A percentile compares a stretch with the other conserved stretches of the same genome.
Evolutionary conservation across 2,329 filamentous ascomycete species (phyloP).

Genomic region (Sphaceloma murrayae): DNA sequence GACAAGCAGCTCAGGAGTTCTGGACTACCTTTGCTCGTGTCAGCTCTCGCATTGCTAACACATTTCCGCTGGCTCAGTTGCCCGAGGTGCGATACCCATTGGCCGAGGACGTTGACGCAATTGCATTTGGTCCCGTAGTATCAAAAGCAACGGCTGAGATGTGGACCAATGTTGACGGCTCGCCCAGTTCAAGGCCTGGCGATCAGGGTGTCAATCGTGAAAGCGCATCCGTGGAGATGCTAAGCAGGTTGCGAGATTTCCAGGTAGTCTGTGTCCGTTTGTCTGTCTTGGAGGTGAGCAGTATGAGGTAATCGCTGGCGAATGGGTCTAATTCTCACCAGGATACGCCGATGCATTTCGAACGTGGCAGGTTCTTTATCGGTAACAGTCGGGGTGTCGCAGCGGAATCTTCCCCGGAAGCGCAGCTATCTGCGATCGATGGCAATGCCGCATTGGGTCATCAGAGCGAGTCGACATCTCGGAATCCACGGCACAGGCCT

Average conservation of each 20-base stretch:
- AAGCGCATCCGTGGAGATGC: slow-evolving; percentile 54
- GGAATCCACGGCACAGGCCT: too few relatives aligned
- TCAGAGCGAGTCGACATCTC: too few relatives aligned
- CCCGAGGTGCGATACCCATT: slow-evolving; percentile 52
- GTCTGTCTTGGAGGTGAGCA: slow-evolving; percentile 26
- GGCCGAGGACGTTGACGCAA: slow-evolving; percentile 57
- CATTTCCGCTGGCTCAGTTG: slow-evolving; percentile 49
- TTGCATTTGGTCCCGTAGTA: slow-evolving; percentile 55
- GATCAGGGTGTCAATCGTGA: slow-evolving; percentile 43
- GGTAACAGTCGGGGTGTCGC: slow-evolving; percentile 28
- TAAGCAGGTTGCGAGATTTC: slow-evolving; percentile 47
- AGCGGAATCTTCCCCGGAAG: too few relatives aligned
- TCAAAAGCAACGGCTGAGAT: slow-evolving; percentile 41
- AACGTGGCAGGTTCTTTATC: slow-evolving; percentile 26
- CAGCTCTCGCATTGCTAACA: slow-evolving; percentile 49
- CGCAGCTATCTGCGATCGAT: too few relatives aligned
- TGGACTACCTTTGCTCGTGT: slow-evolving; percentile 58
- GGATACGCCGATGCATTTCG: slow-evolving; percentile 18
- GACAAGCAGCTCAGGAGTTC: slow-evolving; percentile 49
- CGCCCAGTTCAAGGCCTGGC: slow-evolving; percentile 45
- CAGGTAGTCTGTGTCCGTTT: slow-evolving; percentile 49
- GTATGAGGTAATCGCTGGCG: too few relatives aligned
- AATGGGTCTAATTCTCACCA: too few relatives aligned
- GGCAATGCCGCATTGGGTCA: background rate
- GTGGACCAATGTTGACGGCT: slow-evolving; percentile 40